These are phyloP conservation scores for Chrysanthemum lavandulifolium DNA, from an alignment of 129 eudicot species.

Conservation along the genomic window DNA sequence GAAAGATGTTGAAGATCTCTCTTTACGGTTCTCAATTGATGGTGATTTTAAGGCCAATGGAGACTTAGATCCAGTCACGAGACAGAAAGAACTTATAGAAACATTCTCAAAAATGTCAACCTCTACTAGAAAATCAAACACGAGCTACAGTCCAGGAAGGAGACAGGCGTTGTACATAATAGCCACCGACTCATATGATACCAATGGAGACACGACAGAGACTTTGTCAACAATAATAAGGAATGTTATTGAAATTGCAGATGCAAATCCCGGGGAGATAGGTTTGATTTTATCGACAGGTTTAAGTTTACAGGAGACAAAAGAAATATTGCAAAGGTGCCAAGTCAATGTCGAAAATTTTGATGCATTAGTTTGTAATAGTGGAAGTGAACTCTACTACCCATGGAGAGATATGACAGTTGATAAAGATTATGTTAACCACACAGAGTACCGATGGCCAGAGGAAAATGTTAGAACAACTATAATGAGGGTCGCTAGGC, in stretches of 20 bases:
- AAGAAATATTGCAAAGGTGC: slow-evolving; percentile 38
- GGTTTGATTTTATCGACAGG: slow-evolving; percentile 68
- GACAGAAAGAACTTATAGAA: slow-evolving; percentile 62
- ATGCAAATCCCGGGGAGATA: slow-evolving; percentile 42
- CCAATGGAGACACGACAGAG: slow-evolving; percentile 44
- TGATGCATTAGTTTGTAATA: slow-evolving; percentile 69
- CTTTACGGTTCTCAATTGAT: slow-evolving; percentile 68
- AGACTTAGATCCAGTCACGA: slow-evolving; percentile 48
- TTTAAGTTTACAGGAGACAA: slow-evolving; percentile 49
- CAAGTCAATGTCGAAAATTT: slow-evolving; percentile 45
- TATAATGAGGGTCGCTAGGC: slow-evolving; percentile 48
- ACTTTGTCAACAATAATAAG: slow-evolving; percentile 37
- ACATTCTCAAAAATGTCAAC: slow-evolving; percentile 48
- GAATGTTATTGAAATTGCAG: slow-evolving; percentile 54
- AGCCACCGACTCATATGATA: slow-evolving; percentile 60
- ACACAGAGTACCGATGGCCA: slow-evolving; percentile 74
- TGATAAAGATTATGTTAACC: slow-evolving; percentile 63
- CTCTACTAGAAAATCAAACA: slow-evolving; percentile 37
- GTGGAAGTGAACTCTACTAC: slow-evolving; percentile 78
- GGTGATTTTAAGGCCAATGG: slow-evolving; percentile 56
- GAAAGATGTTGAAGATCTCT: slow-evolving; percentile 66
- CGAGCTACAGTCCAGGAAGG: slow-evolving; percentile 72
- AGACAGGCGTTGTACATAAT: slow-evolving; percentile 53
- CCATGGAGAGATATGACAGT: slow-evolving; percentile 54
- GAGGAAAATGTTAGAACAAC: slow-evolving; percentile 66